A percentile compares a stretch with the other conserved stretches of the same genome.
phyloP scores from a whole-genome alignment of 2,329 filamentous ascomycete genomes.

The Bipolaris sorokiniana region DNA sequence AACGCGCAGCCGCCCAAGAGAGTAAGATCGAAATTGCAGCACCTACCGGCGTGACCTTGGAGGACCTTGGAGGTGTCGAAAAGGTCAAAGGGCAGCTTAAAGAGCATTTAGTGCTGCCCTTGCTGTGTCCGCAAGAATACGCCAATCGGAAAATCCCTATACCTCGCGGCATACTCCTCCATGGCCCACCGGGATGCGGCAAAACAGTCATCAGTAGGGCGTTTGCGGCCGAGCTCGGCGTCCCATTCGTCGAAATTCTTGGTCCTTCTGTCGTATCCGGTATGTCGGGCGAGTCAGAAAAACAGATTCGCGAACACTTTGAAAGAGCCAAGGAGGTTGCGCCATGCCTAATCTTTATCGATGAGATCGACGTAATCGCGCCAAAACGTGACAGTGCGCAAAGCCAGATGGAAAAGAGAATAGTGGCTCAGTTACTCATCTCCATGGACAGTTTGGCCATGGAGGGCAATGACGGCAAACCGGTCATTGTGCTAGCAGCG shows the following conservation, averaged over 20 bases:
- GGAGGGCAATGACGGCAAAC: conserved; percentile 73
- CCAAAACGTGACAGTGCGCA: conserved; percentile 83
- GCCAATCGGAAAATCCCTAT: conserved; percentile 69
- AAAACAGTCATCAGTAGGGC: conserved; percentile 86
- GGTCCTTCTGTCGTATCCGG: conserved; percentile 82
- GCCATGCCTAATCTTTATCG: conserved; percentile 89
- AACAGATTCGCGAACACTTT: conserved; percentile 82
- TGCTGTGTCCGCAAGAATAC: conserved; percentile 71
- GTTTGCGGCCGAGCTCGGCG: conserved; percentile 74
- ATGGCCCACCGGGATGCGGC: conserved; percentile 84
- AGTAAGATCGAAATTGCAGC: conserved; percentile 65
- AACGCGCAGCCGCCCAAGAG: conserved; percentile 49
- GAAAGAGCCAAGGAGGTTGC: conserved; percentile 86
- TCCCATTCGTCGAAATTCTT: conserved; percentile 81
- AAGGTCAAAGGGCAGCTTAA: conserved; percentile 72
- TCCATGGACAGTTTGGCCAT: conserved; percentile 82
- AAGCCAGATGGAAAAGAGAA: conserved; percentile 87
- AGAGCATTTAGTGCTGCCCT: conserved; percentile 74
- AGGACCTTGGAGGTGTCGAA: conserved; percentile 78
- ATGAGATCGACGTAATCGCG: conserved; percentile 90
- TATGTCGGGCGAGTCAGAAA: conserved; percentile 89
- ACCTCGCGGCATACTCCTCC: conserved; percentile 75
- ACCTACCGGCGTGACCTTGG: conserved; percentile 70
- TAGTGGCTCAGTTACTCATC: conserved; percentile 79
- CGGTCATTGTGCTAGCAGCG: conserved; percentile 87